Evolutionary conservation across 768 basidiomycete species (phyloP).

Genomic region (Collybia sp.): DNA sequence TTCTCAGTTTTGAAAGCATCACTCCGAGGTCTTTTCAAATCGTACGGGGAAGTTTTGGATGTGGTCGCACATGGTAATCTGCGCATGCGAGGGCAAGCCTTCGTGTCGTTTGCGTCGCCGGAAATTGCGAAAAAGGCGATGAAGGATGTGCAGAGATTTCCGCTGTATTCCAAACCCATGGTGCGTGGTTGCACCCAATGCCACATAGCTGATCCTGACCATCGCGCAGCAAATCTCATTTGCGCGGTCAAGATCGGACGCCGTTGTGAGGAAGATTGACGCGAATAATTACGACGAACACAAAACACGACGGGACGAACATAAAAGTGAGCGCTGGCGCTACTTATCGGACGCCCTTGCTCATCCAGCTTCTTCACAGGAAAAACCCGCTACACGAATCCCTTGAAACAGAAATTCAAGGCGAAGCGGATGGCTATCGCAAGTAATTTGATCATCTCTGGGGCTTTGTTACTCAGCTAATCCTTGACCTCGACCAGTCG

Average conservation of each 20-base stretch:
- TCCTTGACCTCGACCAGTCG: conserved; percentile 38
- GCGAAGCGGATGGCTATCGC: conserved; percentile 80
- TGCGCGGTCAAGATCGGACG: conserved; percentile 84
- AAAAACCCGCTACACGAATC: conserved; percentile 82
- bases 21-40: conserved; percentile 83
- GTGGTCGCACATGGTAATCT: conserved; percentile 95
- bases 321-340: conserved; percentile 65
- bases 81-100: conserved; percentile 98
- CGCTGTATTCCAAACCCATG: conserved; percentile 96
- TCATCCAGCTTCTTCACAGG: conserved; percentile 37
- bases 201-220: conserved; percentile 1
- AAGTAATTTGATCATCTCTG: conserved; percentile 39
- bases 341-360: conserved; percentile 1
- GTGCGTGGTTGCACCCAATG: conserved; percentile 38
- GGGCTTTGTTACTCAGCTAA: conserved; percentile 3
- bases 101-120: conserved; percentile 83
- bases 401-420: conserved; percentile 80
- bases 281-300: conserved; percentile 67
- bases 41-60: conserved; percentile 89
- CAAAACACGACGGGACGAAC: conserved; percentile 66
- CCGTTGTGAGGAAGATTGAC: conserved; percentile 77
- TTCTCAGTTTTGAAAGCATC: conserved; percentile 80
- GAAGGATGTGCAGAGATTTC: conserved; percentile 92
- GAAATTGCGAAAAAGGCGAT: conserved; percentile 85
- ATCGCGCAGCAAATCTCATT: conserved; percentile 85